Evolutionary conservation across 495 filamentous ascomycete species (phyloP).

Genomic region (Aspergillus steynii): DNA sequence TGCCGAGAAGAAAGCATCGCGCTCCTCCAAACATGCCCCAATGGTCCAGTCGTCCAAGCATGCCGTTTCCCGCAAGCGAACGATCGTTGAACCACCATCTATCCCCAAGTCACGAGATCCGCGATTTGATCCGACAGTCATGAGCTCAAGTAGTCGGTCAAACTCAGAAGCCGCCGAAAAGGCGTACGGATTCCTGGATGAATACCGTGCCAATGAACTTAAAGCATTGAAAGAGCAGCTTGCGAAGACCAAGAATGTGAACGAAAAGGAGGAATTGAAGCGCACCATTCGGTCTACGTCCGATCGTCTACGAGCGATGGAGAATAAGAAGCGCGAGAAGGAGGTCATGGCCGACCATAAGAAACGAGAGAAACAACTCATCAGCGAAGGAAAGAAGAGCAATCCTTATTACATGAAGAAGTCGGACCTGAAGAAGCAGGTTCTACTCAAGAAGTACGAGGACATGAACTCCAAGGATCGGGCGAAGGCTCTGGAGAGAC

Average conservation of each 20-base stretch:
- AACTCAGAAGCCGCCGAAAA: conserved; percentile 55
- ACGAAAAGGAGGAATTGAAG: conserved; percentile 65
- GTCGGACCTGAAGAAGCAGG: conserved; percentile 81
- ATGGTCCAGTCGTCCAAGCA: conserved; percentile 76
- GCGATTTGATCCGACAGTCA: conserved; percentile 71
- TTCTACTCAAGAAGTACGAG: conserved; percentile 74
- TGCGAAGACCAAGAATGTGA: conserved; percentile 62
- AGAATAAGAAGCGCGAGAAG: conserved; percentile 63
- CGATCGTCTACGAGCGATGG: conserved; percentile 65
- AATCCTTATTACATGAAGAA: conserved; percentile 89
- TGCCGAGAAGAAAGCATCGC: conserved; percentile 41
- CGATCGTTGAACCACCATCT: conserved; percentile 57
- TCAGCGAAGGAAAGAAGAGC: conserved; percentile 87
- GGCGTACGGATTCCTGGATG: conserved; percentile 83
- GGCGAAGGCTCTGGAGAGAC: conserved; percentile 74
- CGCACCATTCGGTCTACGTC: conserved; percentile 66
- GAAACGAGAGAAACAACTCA: conserved; percentile 76
- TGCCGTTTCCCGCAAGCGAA: conserved; percentile 76
- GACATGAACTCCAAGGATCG: conserved; percentile 80
- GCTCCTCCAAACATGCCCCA: conserved; percentile 85
- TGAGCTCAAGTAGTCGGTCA: conserved; percentile 30
- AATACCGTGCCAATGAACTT: conserved; percentile 79
- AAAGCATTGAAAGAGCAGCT: conserved; percentile 65
- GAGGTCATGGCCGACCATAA: conserved; percentile 70
- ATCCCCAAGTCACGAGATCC: conserved; percentile 67